Conservation (phyloP, 768 basidiomycete species). For the Rhizopogon rudus region DNA sequence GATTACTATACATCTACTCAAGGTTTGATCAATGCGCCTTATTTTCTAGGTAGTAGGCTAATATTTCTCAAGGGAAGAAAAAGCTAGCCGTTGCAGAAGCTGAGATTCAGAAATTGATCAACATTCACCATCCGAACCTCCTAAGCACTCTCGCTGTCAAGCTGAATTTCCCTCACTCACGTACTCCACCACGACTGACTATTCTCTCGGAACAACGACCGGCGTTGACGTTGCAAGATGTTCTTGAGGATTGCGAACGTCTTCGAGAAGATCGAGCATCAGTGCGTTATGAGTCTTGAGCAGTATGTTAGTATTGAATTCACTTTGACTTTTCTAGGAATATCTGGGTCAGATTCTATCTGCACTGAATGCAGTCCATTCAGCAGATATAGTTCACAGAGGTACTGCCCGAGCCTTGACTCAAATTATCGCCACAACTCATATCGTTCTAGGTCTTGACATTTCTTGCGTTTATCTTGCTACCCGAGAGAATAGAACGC, state of each 20-base stretch:
- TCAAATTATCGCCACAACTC: not conserved
- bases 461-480: conserved; percentile 59
- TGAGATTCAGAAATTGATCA: conserved; percentile 58
- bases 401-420: conserved; percentile 29
- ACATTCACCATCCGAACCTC: conserved; percentile 63
- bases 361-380: conserved; percentile 64
- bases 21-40: conserved; percentile 30
- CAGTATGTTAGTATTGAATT: not conserved
- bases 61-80: conserved; percentile 43
- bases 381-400: conserved; percentile 63
- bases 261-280: conserved; percentile 68
- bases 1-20: conserved; percentile 65
- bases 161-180: conserved; percentile 45
- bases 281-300: conserved; percentile 33
- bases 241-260: conserved; percentile 72
- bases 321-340: conserved; percentile 40
- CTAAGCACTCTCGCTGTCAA: conserved; percentile 65
- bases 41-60: not conserved
- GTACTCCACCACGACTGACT: conserved; percentile 47
- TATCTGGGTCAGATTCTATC: conserved; percentile 71
- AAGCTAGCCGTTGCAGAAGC: conserved; percentile 63
- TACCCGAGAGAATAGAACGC: conserved; percentile 41
- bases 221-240: conserved; percentile 59
- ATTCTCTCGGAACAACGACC: conserved; percentile 74
- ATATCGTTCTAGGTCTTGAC: conserved; percentile 42